Evolutionary conservation across 805 yeast genomes (phyloP).

Genomic region (Ogataea henricii): DNA sequence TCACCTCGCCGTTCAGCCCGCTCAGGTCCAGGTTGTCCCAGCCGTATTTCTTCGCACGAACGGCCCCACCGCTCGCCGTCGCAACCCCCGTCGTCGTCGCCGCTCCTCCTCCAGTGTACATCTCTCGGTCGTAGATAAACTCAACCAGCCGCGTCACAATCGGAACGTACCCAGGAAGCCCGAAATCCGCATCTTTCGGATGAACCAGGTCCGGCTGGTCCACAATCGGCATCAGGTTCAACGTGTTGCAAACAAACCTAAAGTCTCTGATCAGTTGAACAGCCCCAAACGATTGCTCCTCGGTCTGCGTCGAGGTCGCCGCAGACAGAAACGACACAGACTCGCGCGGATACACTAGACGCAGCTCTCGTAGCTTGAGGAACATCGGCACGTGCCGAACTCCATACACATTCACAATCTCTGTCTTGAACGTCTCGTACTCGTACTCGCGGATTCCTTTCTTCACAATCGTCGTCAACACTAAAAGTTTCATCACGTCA

Average conservation of each 20-base stretch:
- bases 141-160: conserved; percentile 69
- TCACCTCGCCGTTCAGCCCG: conserved; percentile 42
- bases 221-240: conserved; percentile 49
- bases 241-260: conserved; percentile 37
- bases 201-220: conserved; percentile 38
- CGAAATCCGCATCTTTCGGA: conserved; percentile 55
- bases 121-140: conserved; percentile 59
- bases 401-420: conserved; percentile 67
- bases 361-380: conserved; percentile 49
- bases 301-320: conserved; percentile 10
- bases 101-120: conserved; percentile 34
- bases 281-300: conserved; percentile 13
- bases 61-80: conserved; percentile 2
- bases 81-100: conserved; percentile 33
- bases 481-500: conserved; percentile 53
- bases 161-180: conserved; percentile 85
- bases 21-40: conserved; percentile 43
- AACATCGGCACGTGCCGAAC: conserved; percentile 49
- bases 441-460: conserved; percentile 73
- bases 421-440: conserved; percentile 52
- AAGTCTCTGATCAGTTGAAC: conserved; percentile 39
- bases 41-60: conserved; percentile 40
- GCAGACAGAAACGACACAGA: conserved; percentile 25
- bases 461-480: conserved; percentile 61
- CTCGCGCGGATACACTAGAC: conserved; percentile 44